Conservation (phyloP, 2,329 filamentous ascomycete genomes). For the Myriosclerotinia curreyana region DNA sequence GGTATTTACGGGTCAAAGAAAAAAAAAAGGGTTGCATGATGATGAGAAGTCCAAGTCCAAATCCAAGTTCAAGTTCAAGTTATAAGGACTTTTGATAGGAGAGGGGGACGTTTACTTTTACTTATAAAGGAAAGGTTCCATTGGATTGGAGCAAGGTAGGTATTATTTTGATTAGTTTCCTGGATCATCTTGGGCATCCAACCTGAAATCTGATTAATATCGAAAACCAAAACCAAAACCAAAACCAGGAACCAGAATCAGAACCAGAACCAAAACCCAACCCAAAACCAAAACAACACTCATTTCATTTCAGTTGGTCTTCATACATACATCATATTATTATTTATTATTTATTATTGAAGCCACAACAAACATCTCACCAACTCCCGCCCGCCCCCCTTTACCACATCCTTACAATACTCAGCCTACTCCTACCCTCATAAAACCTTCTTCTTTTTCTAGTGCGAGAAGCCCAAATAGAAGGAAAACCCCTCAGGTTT, state of each 20-base stretch:
- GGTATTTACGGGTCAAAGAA: too few relatives aligned
- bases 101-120: neutral
- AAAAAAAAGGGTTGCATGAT: too few relatives aligned
- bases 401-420: constrained; percentile 15
- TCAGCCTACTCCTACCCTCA: constrained; percentile 19
- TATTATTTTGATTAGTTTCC: neutral
- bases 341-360: too few relatives aligned
- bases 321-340: too few relatives aligned
- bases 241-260: neutral
- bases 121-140: constrained; percentile 2
- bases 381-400: constrained; percentile 15
- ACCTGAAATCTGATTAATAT: constrained; percentile 18
- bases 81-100: too few relatives aligned
- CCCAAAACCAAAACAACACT: too few relatives aligned
- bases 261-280: too few relatives aligned
- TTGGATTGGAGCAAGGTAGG: neutral
- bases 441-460: neutral
- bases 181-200: constrained; percentile 11
- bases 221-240: neutral
- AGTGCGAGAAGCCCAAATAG: constrained; percentile 18
- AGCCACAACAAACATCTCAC: constrained; percentile 27
- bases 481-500: constrained; percentile 17
- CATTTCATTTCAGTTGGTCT: constrained; percentile 1
- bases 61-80: too few relatives aligned
- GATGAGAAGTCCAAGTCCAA: too few relatives aligned